Base-by-base conservation (phyloP, 202 grass and related monocot species). In the Brachypodium distachyon region DNA sequence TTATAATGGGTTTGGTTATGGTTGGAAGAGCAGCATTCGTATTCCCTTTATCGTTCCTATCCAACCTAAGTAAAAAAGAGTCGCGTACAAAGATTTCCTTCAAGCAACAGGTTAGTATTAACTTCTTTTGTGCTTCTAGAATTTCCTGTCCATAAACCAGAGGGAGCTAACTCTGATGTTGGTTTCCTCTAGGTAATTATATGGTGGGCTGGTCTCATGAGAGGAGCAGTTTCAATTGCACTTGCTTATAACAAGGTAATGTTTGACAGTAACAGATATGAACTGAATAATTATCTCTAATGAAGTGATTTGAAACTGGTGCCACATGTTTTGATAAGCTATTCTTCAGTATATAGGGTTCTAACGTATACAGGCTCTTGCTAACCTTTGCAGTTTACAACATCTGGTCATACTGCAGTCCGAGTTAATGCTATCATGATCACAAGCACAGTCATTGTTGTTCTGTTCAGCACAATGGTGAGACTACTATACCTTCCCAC, bases 391-490 rank as follows among this genome's bases (percentile, higher is more conserved):
- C 88, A 93, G 94, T 97, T 91, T 78, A 93, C 91, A 18, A 69
- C 82, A 58, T 80, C 81, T 70, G 91, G 86, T 62, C 83, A 89
- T 83, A 93, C 88, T 72, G 65, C 51, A 42, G 50, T 85, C 70
- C 79, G 63, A 74, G 84, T 83, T 53, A 89, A 97, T 82, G 94
- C 94, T 69, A 73, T 84, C 76, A 91, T 97, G 91, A 97, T 97
- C 61, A 93, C 94, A 9, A 91, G 94, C 78, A 97, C 94, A 77
- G 86, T 97, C 70, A 93, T 90, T 55, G 94, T 93, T 84, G 94
- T 97, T 87, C 88, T 97, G 29, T 93, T 97, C 88, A 97, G 94
- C 88, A 97, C 94, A 76, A 84, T 91, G 86, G 90, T 97, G 90
- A 89, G 81, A 59, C 22, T 18, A 8, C 25, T 73, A 44, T 11